Conservation (phyloP, 2,329 filamentous ascomycete genomes). For the Madurella fahalii region DNA sequence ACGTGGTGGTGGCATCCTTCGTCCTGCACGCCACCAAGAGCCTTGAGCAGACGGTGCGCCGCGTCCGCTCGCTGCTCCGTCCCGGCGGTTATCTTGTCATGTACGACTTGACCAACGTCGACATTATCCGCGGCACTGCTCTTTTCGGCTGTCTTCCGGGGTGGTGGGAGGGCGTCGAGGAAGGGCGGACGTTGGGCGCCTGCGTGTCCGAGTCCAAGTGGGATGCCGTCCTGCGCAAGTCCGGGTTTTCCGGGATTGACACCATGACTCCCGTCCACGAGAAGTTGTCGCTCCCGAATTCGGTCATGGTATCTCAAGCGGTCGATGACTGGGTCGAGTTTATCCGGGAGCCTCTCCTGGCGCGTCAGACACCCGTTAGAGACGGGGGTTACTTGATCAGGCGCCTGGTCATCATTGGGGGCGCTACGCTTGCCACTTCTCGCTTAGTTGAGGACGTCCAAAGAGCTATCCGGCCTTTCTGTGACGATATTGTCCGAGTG, state of each 20-base stretch:
- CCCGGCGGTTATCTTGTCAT: constrained; percentile 37
- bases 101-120: constrained; percentile 5
- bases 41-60: constrained; percentile 26
- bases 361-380: too few relatives aligned
- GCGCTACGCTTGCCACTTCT: too few relatives aligned
- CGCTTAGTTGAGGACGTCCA: too few relatives aligned
- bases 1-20: constrained; percentile 35
- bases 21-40: constrained; percentile 34
- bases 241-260: constrained; percentile 1
- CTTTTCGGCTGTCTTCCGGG: constrained; percentile 26
- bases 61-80: constrained; percentile 32
- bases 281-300: background rate
- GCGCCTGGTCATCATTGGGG: too few relatives aligned
- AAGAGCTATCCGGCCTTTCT: too few relatives aligned
- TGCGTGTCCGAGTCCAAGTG: background rate
- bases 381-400: too few relatives aligned
- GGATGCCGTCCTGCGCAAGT: background rate
- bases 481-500: background rate
- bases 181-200: background rate
- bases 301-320: constrained; percentile 3
- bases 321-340: background rate
- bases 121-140: background rate
- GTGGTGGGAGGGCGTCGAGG: constrained; percentile 30
- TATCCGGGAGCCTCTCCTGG: background rate
- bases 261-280: background rate